These are phyloP conservation scores for Drosera capensis DNA, from an alignment of 148 eudicot genomes.

Conservation along the genomic window DNA sequence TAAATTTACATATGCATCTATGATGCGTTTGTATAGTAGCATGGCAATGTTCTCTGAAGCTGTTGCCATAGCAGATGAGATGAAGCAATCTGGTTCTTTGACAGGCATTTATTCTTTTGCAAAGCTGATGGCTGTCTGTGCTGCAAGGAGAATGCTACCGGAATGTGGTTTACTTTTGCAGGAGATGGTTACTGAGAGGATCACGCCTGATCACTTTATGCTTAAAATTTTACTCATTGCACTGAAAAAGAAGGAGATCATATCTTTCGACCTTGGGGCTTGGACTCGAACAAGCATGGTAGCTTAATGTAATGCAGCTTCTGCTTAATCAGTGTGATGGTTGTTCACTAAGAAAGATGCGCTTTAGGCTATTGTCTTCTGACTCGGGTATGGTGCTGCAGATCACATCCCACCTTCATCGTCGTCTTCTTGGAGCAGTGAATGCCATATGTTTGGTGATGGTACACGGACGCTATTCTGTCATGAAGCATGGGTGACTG, in stretches of 20 bases:
- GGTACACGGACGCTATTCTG: no score
- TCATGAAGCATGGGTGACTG: no score
- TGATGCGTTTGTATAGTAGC: slow-evolving; percentile 64
- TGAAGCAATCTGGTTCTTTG: slow-evolving; percentile 48
- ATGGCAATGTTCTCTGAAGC: slow-evolving; percentile 82
- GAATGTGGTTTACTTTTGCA: slow-evolving; percentile 45
- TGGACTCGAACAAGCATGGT: no score
- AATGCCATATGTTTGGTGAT: no score
- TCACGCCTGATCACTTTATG: slow-evolving; percentile 35
- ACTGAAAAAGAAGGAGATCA: slow-evolving; percentile 62
- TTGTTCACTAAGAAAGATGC: no score
- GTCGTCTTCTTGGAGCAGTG: no score
- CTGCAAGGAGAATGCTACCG: slow-evolving; percentile 40
- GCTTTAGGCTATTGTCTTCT: no score
- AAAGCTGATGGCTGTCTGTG: slow-evolving; percentile 72
- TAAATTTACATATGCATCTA: slow-evolving; percentile 54
- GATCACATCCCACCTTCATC: no score
- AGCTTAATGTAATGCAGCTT: no score
- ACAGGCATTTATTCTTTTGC: slow-evolving; percentile 35
- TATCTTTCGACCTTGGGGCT: no score
- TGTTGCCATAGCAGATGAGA: slow-evolving; percentile 54
- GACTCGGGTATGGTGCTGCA: no score
- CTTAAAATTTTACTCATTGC: slow-evolving; percentile 56
- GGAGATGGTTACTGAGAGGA: slow-evolving; percentile 38
- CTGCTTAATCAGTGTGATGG: no score